These are phyloP conservation scores for Paraleonurus japonicus DNA, from an alignment of 257 asterid species.

Conservation along the genomic window DNA sequence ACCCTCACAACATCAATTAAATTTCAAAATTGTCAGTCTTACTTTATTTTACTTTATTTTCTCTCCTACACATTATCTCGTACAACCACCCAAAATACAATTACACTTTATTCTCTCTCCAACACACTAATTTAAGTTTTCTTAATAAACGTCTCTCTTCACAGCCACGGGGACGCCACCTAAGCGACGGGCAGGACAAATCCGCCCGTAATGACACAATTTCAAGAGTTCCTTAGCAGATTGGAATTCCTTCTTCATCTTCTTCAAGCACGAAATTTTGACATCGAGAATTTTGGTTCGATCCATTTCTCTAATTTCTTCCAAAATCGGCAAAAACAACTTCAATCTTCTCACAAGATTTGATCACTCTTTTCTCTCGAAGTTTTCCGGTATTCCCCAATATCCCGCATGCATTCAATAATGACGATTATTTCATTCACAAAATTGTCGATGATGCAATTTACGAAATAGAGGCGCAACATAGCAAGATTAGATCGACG, in stretches of 20 bases:
- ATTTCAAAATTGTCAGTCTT: no score
- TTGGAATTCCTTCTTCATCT: constrained; percentile 55
- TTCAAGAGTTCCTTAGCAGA: constrained; percentile 69
- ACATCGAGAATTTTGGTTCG: constrained; percentile 37
- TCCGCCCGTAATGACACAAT: constrained; percentile 65
- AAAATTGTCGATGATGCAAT: constrained; percentile 30
- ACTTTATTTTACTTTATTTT: no score
- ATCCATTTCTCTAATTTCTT: constrained; percentile 48
- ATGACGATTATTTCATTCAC: constrained; percentile 51
- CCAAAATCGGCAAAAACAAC: constrained; percentile 59
- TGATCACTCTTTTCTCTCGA: constrained; percentile 67
- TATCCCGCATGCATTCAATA: constrained; percentile 43
- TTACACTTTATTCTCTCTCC: no score
- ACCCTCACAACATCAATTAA: no score
- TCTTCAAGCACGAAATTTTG: constrained; percentile 44
- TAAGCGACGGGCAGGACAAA: no score
- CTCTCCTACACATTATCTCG: no score
- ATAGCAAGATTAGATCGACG: no score
- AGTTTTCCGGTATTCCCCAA: constrained; percentile 67
- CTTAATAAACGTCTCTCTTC: no score
- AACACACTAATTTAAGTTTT: no score
- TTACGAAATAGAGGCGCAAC: no score
- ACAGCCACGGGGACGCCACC: no score
- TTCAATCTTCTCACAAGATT: constrained; percentile 56
- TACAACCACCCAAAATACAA: no score